These are phyloP conservation scores for Pichia cactophila DNA, from an alignment of 1,139 yeast genomes.

Conservation along the genomic window DNA sequence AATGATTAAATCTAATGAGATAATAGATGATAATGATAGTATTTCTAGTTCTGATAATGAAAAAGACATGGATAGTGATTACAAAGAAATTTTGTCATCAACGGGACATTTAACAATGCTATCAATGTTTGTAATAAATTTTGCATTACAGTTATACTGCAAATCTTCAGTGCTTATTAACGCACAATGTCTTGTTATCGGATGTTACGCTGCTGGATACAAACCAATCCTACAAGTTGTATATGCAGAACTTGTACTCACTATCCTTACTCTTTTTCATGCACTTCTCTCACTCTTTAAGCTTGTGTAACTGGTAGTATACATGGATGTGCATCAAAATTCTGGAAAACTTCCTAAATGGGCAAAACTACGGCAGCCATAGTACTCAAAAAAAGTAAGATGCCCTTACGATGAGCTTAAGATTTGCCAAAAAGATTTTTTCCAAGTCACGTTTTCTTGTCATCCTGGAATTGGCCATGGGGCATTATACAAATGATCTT, in stretches of 20 bases:
- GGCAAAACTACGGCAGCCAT: not conserved
- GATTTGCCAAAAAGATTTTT: too few species aligned
- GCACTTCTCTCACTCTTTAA: not conserved
- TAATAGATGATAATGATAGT: not conserved
- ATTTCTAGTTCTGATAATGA: not conserved
- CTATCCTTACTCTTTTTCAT: not conserved
- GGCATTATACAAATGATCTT: too few species aligned
- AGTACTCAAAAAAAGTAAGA: too few species aligned
- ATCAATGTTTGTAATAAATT: not conserved
- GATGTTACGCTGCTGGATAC: not conserved
- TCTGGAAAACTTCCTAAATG: not conserved
- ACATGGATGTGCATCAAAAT: too few species aligned
- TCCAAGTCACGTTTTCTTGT: too few species aligned
- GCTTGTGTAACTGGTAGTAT: not conserved
- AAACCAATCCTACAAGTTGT: not conserved
- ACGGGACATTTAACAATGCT: not conserved
- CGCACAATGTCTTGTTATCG: conserved; percentile 1
- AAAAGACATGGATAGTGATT: not conserved
- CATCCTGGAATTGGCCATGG: too few species aligned
- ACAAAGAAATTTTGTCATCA: not conserved
- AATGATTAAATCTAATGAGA: not conserved
- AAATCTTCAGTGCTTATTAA: not conserved
- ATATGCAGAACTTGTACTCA: not conserved
- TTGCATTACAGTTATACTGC: not conserved
- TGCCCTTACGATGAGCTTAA: too few species aligned